These are phyloP conservation scores for Camelina hispida DNA, from an alignment of 345 rosid species.

Conservation along the genomic window DNA sequence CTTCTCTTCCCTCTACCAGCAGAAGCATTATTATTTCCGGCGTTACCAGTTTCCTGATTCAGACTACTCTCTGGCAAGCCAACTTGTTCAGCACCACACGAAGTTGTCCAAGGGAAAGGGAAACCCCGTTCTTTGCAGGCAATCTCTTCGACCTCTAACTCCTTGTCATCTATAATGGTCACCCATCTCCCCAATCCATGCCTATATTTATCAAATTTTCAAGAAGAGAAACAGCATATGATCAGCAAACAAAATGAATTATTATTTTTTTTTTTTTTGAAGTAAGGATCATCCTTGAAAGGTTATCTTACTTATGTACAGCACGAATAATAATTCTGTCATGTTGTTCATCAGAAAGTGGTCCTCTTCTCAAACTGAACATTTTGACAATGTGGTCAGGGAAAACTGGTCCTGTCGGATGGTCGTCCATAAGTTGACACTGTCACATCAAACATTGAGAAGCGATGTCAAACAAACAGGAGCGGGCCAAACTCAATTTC, in stretches of 20 bases:
- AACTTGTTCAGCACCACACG: constrained; percentile 39
- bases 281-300: no score
- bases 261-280: no score
- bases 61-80: no score
- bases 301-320: constrained; percentile 57
- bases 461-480: constrained; percentile 4
- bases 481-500: background rate
- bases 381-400: constrained; percentile 50
- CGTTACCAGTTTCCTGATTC: no score
- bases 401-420: constrained; percentile 55
- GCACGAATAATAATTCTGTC: constrained; percentile 67
- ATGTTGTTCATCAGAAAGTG: constrained; percentile 71
- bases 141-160: constrained; percentile 7
- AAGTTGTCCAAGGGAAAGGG: constrained; percentile 46
- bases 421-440: constrained; percentile 42
- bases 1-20: no score
- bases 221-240: background rate
- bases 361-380: constrained; percentile 54
- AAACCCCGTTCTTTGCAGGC: constrained; percentile 43
- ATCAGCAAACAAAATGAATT: no score
- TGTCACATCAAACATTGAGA: constrained; percentile 26
- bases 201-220: constrained; percentile 48
- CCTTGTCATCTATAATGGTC: constrained; percentile 72
- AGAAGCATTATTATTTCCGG: no score
- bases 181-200: constrained; percentile 70